phyloP scores from a whole-genome alignment of 129 eudicot genomes.

The Flaveria linearis region DNA sequence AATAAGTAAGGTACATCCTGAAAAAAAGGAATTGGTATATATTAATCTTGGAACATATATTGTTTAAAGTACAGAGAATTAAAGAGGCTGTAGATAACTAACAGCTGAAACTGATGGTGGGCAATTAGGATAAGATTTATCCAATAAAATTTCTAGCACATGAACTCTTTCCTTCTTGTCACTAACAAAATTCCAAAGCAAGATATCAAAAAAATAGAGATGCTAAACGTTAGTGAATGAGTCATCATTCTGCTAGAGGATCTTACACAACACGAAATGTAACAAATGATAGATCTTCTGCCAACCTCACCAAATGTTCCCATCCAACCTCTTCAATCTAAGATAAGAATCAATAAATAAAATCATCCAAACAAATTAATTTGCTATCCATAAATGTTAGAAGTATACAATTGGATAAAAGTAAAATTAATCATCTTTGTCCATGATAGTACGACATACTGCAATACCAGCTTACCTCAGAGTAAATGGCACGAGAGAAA shows the following conservation, averaged over 20 bases:
- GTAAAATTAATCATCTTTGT: neutral
- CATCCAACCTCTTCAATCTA: conserved; percentile 92
- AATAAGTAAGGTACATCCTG: conserved; percentile 75
- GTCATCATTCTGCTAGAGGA: conserved; percentile 9
- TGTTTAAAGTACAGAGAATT: conserved; percentile 19
- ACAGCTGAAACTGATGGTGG: conserved; percentile 80
- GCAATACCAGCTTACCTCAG: conserved; percentile 50
- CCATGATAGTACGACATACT: neutral
- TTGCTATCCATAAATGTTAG: neutral
- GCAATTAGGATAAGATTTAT: conserved; percentile 57
- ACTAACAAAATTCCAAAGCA: conserved; percentile 32
- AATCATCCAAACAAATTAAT: neutral
- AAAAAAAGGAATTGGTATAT: too few species aligned
- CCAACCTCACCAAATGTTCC: conserved; percentile 67
- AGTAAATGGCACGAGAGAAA: conserved; percentile 51
- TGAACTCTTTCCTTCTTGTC: conserved; percentile 75
- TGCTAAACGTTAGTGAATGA: neutral
- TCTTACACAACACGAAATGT: conserved; percentile 64
- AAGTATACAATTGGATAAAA: neutral
- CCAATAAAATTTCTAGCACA: conserved; percentile 57
- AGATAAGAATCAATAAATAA: conserved; percentile 13
- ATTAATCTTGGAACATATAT: conserved; percentile 1
- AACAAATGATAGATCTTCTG: conserved; percentile 56
- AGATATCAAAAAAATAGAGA: neutral
- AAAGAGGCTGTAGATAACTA: conserved; percentile 28